Evolutionary conservation across 495 filamentous ascomycete species (phyloP).

Genomic region (Hyaloscypha bicolor): DNA sequence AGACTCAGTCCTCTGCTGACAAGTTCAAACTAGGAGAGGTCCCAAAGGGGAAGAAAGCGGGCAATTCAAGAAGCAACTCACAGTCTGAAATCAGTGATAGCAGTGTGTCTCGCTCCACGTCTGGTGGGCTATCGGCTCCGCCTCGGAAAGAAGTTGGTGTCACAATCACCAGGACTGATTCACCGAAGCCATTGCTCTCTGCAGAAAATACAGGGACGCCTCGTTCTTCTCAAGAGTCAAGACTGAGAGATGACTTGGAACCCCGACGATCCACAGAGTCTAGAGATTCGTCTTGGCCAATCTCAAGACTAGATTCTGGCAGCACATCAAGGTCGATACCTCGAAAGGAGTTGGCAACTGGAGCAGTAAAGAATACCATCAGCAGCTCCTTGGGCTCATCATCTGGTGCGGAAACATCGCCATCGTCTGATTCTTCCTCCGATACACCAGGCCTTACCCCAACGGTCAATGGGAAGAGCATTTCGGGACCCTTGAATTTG

Average conservation of each 20-base stretch:
- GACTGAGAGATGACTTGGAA: conserved; percentile 46
- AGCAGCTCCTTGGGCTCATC: conserved; percentile 28
- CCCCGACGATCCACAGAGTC: conserved; percentile 45
- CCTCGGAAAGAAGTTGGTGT: conserved; percentile 24
- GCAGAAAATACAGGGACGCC: conserved; percentile 48
- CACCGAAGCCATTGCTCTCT: conserved; percentile 25
- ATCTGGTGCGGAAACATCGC: conserved; percentile 28
- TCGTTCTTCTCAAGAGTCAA: conserved; percentile 51
- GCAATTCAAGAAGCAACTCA: conserved; percentile 65
- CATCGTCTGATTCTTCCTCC: conserved; percentile 32
- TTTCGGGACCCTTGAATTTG: conserved; percentile 28
- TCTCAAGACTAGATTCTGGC: conserved; percentile 34
- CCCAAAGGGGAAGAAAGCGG: conserved; percentile 65
- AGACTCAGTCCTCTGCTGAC: conserved; percentile 39
- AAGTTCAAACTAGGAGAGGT: conserved; percentile 78
- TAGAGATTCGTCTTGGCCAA: conserved; percentile 32
- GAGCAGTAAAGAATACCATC: conserved; percentile 23
- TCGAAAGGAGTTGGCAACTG: conserved; percentile 46
- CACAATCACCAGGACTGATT: conserved; percentile 23
- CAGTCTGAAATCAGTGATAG: conserved; percentile 45
- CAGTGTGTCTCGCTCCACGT: conserved; percentile 18
- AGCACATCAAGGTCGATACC: conserved; percentile 43
- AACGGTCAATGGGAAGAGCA: conserved; percentile 46
- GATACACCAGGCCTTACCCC: conserved; percentile 31
- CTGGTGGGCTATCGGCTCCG: conserved; percentile 10